Evolutionary conservation across 2,329 filamentous ascomycete species (phyloP), one percentile per base, ranked within the genome.

Genomic region (Macroventuria anomochaeta): DNA sequence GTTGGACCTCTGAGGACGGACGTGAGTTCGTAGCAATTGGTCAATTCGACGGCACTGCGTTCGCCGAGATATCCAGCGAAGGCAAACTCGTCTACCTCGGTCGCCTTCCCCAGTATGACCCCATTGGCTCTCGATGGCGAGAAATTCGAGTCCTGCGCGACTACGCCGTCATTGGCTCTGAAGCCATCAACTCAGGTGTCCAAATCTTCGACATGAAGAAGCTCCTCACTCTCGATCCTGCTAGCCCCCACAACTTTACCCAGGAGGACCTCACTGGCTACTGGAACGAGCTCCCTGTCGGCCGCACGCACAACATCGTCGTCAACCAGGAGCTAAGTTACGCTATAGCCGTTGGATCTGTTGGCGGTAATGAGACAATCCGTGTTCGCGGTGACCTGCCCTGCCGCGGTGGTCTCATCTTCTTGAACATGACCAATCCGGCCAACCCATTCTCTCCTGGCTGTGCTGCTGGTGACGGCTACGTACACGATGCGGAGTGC

Each of bases 201-300:
- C 84, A 86, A 65, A 76, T 86, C 68, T 87, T 87, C 61, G 84
- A 86, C 68, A 78, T 86, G 80, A 78, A 74, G 57, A 84, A 79
- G 52, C 36, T 71, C 20, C 58, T 69, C 5, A 57, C 62, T 11
- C 50, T 71, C 3, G 61, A 70, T 28, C 64, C 63, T 1, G 53
- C 57, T 25, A 59, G 50, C 39, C 68, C 67, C 1, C 62, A 53
- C 15, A 68, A 55, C 29, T 71, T 71, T 33, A 64, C 59, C 10
- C 62, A 68, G 17, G 49, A 59, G 0, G 65, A 70, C 38, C 46
- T 70, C 7, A 68, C 67, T 8, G 66, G 65, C 0, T 59, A 67
- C 36, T 69, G 61, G 59, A 55, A 65, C 17, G 61, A 58, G 36
- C 56, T 70, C 8, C 67, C 68, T 3, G 58, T 70, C 18, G 69